Evolutionary conservation across 1,139 yeast genomes (phyloP).

Genomic region (Zygosaccharomyces sapae): DNA sequence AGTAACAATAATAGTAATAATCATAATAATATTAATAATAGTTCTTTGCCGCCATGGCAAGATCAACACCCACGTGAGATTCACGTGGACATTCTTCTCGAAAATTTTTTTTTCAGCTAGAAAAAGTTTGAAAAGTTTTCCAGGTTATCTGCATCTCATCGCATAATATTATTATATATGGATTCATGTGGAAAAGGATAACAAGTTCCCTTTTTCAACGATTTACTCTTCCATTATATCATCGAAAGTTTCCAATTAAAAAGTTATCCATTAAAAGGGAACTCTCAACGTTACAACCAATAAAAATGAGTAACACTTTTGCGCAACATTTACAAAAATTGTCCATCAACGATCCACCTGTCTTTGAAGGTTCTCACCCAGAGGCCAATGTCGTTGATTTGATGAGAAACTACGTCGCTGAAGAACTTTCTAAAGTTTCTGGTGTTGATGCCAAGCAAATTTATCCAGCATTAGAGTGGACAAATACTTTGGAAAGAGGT

Average conservation of each 20-base stretch:
- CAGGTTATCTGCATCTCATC: slow-evolving; percentile 1
- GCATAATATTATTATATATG: neutral
- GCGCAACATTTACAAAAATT: slow-evolving; percentile 26
- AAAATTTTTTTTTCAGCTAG: neutral
- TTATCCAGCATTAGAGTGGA: slow-evolving; percentile 85
- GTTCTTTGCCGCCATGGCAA: no score
- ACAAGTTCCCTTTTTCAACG: slow-evolving; percentile 8
- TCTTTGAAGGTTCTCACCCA: slow-evolving; percentile 22
- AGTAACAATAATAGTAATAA: no score
- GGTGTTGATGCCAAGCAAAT: slow-evolving; percentile 67
- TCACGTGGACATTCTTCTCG: neutral
- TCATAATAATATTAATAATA: no score
- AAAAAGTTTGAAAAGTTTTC: slow-evolving; percentile 2
- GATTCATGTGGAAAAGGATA: slow-evolving; percentile 11
- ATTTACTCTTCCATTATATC: neutral
- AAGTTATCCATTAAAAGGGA: neutral
- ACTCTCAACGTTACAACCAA: neutral
- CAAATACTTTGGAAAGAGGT: slow-evolving; percentile 82
- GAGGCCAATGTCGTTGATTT: slow-evolving; percentile 24
- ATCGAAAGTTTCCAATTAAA: neutral
- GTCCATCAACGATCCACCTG: slow-evolving; percentile 21
- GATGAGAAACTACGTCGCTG: slow-evolving; percentile 77
- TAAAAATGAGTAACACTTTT: slow-evolving; percentile 7
- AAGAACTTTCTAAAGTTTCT: slow-evolving; percentile 67
- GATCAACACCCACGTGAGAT: no score